These are phyloP conservation scores for Trametes punicea DNA, from an alignment of 768 basidiomycete genomes.

Conservation along the genomic window DNA sequence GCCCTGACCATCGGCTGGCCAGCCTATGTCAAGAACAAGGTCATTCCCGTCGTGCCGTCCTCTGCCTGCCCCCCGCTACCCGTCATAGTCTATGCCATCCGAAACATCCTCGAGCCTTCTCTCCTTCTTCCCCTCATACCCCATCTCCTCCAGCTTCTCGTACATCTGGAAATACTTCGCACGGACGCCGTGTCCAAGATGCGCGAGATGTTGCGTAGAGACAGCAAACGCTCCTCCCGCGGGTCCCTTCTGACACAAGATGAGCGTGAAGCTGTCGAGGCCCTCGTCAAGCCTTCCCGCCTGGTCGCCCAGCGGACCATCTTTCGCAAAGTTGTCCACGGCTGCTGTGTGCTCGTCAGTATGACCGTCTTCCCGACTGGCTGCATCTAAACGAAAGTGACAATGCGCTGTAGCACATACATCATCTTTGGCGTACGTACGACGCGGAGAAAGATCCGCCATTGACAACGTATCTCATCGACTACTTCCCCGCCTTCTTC, in stretches of 20 bases:
- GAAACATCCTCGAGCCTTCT: constrained; percentile 15
- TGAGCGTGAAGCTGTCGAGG: not conserved
- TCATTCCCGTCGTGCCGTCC: not conserved
- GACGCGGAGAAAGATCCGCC: not conserved
- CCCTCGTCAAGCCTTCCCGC: not conserved
- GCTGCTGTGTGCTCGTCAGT: constrained; percentile 14
- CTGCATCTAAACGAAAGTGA: not conserved
- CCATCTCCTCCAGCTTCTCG: constrained; percentile 14
- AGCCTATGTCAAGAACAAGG: not conserved
- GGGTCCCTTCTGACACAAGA: not conserved
- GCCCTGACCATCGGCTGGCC: not conserved
- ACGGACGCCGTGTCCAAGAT: not conserved
- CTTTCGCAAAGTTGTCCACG: constrained; percentile 17
- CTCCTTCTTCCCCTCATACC: constrained; percentile 7
- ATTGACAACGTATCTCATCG: not conserved
- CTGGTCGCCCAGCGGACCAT: constrained; percentile 2
- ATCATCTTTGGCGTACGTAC: constrained; percentile 12
- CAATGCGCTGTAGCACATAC: constrained; percentile 10
- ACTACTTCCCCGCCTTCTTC: constrained; percentile 12
- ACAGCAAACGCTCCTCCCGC: not conserved
- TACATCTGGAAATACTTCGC: constrained; percentile 16
- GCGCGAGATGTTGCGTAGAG: not conserved
- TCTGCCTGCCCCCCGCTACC: constrained; percentile 13
- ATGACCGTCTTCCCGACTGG: not conserved
- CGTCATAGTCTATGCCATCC: constrained; percentile 13